Conservation (phyloP, 805 yeast genomes). For the Saccharomyces cerevisiae region DNA sequence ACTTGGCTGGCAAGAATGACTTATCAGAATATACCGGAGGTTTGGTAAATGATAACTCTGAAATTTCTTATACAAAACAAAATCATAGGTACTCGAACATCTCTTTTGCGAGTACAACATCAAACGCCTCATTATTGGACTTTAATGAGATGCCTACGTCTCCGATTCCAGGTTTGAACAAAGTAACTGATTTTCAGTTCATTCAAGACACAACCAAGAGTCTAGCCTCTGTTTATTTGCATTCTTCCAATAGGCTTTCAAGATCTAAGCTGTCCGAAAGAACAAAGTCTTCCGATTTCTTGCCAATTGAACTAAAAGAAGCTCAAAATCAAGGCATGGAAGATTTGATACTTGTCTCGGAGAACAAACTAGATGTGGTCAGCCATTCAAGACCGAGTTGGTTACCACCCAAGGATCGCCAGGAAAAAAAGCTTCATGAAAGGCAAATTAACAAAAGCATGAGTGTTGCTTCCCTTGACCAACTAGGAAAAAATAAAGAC, state of each 20-base stretch:
- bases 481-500: slow-evolving; percentile 22
- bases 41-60: neutral
- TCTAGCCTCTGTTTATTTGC: slow-evolving; percentile 36
- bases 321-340: slow-evolving; percentile 41
- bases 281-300: slow-evolving; percentile 26
- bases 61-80: neutral
- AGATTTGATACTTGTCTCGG: slow-evolving; percentile 51
- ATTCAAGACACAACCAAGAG: slow-evolving; percentile 32
- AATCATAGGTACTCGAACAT: neutral
- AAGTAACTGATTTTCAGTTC: slow-evolving; percentile 25
- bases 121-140: slow-evolving; percentile 26
- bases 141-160: slow-evolving; percentile 36
- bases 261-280: slow-evolving; percentile 34
- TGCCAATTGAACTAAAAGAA: slow-evolving; percentile 34
- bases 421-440: slow-evolving; percentile 49
- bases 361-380: slow-evolving; percentile 46
- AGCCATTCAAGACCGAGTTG: slow-evolving; percentile 63
- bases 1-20: neutral
- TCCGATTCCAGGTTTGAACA: slow-evolving; percentile 40
- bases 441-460: slow-evolving; percentile 40
- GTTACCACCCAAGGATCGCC: slow-evolving; percentile 55
- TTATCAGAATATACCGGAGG: neutral
- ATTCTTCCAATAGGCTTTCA: slow-evolving; percentile 31
- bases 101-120: slow-evolving; percentile 3
- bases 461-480: slow-evolving; percentile 30